These are phyloP conservation scores for Pleurozium schreberi DNA, from an alignment of 225 moss, liverwort and hornwort species.

Conservation along the genomic window DNA sequence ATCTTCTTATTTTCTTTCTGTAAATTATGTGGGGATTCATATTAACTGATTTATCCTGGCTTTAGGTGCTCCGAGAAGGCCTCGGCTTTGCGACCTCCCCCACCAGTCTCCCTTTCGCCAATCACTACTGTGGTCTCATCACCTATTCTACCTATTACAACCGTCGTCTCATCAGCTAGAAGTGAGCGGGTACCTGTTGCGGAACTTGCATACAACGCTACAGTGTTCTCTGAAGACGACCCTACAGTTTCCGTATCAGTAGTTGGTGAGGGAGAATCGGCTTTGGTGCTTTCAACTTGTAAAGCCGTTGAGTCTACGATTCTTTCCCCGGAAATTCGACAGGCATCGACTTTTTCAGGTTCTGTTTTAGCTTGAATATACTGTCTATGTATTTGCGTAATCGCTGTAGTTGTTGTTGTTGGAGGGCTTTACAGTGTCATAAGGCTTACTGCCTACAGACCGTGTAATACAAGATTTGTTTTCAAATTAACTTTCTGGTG, in stretches of 20 bases:
- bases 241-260: slow-evolving; percentile 50
- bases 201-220: slow-evolving; percentile 36
- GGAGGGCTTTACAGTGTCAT: neutral
- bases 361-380: neutral
- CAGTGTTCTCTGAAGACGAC: slow-evolving; percentile 19
- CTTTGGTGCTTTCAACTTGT: slow-evolving; percentile 55
- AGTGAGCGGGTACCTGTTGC: slow-evolving; percentile 36
- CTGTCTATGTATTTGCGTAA: neutral
- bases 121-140: slow-evolving; percentile 30
- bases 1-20: neutral
- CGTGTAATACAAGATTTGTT: neutral
- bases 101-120: slow-evolving; percentile 17
- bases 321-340: neutral
- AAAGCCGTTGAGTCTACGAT: slow-evolving; percentile 14
- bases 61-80: slow-evolving; percentile 36
- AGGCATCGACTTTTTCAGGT: slow-evolving; percentile 14
- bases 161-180: slow-evolving; percentile 26
- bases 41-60: neutral
- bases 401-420: neutral
- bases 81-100: slow-evolving; percentile 15
- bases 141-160: slow-evolving; percentile 21
- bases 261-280: slow-evolving; percentile 81
- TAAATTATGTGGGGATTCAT: neutral
- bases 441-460: neutral
- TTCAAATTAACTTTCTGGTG: neutral